Conservation (phyloP, 495 filamentous ascomycete species). For the Penicillium diatomitis region DNA sequence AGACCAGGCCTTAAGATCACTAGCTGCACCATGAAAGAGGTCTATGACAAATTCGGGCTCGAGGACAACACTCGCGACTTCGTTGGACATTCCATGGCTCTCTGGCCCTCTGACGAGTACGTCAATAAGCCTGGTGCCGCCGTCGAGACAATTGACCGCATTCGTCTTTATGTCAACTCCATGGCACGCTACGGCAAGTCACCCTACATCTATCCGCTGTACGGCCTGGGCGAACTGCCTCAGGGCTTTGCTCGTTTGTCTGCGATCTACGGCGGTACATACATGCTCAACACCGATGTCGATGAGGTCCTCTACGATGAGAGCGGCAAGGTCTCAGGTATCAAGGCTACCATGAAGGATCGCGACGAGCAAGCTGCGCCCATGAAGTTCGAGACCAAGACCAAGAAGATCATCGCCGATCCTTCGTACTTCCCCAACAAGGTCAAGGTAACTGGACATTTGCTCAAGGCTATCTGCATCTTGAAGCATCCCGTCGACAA, state of each 20-base stretch:
- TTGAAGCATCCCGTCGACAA: conserved; percentile 85
- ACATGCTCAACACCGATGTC: conserved; percentile 94
- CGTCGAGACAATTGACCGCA: conserved; percentile 81
- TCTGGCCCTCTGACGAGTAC: conserved; percentile 85
- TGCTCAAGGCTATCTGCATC: conserved; percentile 94
- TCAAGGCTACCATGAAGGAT: conserved; percentile 94
- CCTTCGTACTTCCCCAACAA: conserved; percentile 94
- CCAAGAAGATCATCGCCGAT: conserved; percentile 91
- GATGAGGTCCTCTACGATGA: conserved; percentile 77
- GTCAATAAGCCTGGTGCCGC: conserved; percentile 63
- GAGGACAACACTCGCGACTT: conserved; percentile 92
- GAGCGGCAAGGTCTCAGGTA: conserved; percentile 70
- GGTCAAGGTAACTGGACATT: conserved; percentile 74
- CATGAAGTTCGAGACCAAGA: conserved; percentile 93
- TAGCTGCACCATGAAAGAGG: conserved; percentile 83
- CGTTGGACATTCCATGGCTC: conserved; percentile 95
- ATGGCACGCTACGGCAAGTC: conserved; percentile 98
- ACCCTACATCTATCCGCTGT: conserved; percentile 97
- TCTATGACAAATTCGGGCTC: conserved; percentile 94
- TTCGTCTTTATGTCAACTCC: conserved; percentile 93
- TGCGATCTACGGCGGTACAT: conserved; percentile 96
- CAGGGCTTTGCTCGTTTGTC: conserved; percentile 97
- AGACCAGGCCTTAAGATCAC: conserved; percentile 69
- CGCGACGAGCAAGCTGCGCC: conserved; percentile 61
- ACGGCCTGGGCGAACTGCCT: conserved; percentile 93